Percentiles rank a stretch among this genome's conserved stretches.
These are phyloP conservation scores for Helicostylum pulchrum DNA, from an alignment of 192 early-diverging fungal genomes.

Conservation along the genomic window DNA sequence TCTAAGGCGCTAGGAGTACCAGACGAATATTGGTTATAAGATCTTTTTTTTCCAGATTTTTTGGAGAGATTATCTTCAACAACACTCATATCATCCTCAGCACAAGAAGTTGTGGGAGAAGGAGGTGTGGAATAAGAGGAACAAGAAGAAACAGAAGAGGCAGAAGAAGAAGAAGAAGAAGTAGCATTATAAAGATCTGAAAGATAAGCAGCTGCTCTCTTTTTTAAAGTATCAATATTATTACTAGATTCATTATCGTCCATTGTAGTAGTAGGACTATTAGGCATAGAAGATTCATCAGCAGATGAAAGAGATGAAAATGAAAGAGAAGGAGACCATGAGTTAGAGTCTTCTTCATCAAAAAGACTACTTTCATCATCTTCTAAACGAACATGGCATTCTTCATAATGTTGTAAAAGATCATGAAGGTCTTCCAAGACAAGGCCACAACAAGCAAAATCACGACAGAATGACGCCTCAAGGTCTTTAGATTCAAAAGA, in stretches of 20 bases:
- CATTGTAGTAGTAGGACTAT: conserved; percentile 17
- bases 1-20: conserved; percentile 20
- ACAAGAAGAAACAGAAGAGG: conserved; percentile 4
- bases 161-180: conserved; percentile 6
- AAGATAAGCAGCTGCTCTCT: conserved; percentile 27
- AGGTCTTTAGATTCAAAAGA: conserved; percentile 57
- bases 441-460: conserved; percentile 94
- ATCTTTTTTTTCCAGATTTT: conserved; percentile 23
- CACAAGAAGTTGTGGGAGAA: conserved; percentile 7
- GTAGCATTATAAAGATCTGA: conserved; percentile 23
- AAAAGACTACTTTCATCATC: conserved; percentile 48
- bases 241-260: neutral
- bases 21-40: conserved; percentile 5
- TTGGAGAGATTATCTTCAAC: neutral
- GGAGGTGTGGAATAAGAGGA: neutral
- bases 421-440: conserved; percentile 88
- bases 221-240: conserved; percentile 29
- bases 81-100: neutral
- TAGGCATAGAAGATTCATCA: conserved; percentile 1
- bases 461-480: conserved; percentile 88
- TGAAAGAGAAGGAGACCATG: conserved; percentile 19
- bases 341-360: conserved; percentile 16
- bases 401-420: conserved; percentile 95
- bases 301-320: conserved; percentile 10
- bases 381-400: conserved; percentile 86